Evolutionary conservation across 805 yeast genomes (phyloP).

Genomic region (Blastobotrys parvus): DNA sequence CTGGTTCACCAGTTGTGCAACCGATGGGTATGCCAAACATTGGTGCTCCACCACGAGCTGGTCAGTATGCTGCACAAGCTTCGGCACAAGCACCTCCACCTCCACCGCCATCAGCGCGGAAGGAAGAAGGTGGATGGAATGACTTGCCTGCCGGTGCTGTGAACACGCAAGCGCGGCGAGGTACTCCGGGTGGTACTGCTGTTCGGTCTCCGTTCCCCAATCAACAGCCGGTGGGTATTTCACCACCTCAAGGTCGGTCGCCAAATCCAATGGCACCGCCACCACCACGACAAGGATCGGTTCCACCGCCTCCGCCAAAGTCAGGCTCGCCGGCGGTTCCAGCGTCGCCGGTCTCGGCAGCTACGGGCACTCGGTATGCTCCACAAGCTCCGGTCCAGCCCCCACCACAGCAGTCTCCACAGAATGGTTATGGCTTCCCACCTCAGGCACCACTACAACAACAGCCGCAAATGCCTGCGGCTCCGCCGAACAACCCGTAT

Average conservation of each 20-base stretch:
- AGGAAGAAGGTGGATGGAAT: slow-evolving; percentile 24
- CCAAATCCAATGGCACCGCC: slow-evolving; percentile 11
- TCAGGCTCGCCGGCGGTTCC: slow-evolving; percentile 5
- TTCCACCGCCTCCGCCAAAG: slow-evolving; percentile 21
- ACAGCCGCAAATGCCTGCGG: background rate
- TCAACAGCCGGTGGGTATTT: slow-evolving; percentile 24
- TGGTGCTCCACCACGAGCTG: slow-evolving; percentile 4
- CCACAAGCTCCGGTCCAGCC: slow-evolving; percentile 9
- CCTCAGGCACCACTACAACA: background rate
- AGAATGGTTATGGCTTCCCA: background rate
- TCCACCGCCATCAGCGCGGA: slow-evolving; percentile 18
- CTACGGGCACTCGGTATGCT: slow-evolving; percentile 23
- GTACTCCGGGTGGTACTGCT: slow-evolving; percentile 23
- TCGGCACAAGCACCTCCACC: slow-evolving; percentile 16
- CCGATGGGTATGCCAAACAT: too few species aligned
- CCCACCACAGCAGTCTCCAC: background rate
- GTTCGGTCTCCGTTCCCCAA: slow-evolving; percentile 17
- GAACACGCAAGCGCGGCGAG: slow-evolving; percentile 13
- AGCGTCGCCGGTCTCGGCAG: slow-evolving; percentile 23
- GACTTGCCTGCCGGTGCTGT: slow-evolving; percentile 22
- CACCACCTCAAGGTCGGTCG: slow-evolving; percentile 21
- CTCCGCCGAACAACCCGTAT: slow-evolving; percentile 18
- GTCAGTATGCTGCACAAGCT: slow-evolving; percentile 11
- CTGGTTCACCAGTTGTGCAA: slow-evolving; percentile 19
- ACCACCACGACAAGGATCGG: slow-evolving; percentile 6